A percentile compares a stretch with the other conserved stretches of the same genome.
Evolutionary conservation across 225 moss, liverwort and hornwort genomes (phyloP).

Genomic region (Asterella californica): DNA sequence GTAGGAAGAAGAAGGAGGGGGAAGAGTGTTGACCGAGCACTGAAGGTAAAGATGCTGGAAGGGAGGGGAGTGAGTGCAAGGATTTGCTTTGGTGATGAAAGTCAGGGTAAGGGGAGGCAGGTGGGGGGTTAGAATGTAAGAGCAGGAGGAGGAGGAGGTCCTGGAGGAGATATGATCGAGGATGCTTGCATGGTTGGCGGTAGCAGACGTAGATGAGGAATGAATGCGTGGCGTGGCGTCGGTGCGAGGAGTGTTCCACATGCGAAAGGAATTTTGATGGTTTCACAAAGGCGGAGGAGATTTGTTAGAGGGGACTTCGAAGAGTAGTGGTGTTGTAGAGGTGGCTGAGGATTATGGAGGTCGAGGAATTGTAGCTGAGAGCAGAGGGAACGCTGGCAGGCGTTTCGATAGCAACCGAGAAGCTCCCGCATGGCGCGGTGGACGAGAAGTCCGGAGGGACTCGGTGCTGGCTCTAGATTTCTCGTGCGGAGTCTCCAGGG

Average conservation of each 20-base stretch:
- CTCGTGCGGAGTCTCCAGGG: not conserved
- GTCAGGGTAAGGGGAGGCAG: not conserved
- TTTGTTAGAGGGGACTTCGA: not conserved
- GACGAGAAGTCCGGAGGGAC: not conserved
- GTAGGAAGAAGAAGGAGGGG: not conserved
- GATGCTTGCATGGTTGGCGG: not conserved
- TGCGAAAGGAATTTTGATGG: not conserved
- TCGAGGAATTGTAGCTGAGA: constrained; percentile 5
- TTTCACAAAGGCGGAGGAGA: not conserved
- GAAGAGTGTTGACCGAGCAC: constrained; percentile 1
- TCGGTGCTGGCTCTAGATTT: not conserved
- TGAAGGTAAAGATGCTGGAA: not conserved
- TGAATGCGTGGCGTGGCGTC: not conserved
- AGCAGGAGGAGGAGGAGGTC: not conserved
- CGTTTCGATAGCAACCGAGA: not conserved
- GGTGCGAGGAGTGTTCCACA: not conserved
- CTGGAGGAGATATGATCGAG: not conserved
- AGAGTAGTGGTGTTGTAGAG: not conserved
- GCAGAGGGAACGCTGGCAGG: not conserved
- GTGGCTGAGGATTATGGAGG: not conserved
- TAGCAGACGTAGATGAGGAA: not conserved
- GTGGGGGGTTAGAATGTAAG: no score
- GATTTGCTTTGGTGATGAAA: not conserved
- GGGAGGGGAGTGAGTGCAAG: not conserved
- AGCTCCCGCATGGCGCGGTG: not conserved